These are phyloP conservation scores for Aspergillus nidulans DNA, from an alignment of 495 filamentous ascomycete genomes.

Conservation along the genomic window DNA sequence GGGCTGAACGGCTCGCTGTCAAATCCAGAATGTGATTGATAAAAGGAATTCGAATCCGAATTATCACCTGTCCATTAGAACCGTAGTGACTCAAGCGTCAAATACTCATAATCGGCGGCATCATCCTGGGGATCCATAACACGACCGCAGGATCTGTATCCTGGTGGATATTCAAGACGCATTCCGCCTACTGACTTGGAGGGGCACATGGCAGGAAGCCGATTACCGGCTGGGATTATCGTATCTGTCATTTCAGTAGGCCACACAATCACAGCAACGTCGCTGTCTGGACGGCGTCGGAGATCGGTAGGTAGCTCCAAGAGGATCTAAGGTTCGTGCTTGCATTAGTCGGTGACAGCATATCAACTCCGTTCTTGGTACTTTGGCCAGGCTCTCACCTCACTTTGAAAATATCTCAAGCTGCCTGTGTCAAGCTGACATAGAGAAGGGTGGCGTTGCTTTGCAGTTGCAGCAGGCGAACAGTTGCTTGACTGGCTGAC, in stretches of 20 bases:
- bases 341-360: conserved; percentile 1
- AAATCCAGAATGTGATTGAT: neutral
- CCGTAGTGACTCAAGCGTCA: neutral
- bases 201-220: neutral
- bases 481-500: neutral
- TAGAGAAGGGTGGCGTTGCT: neutral
- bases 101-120: neutral
- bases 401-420: neutral
- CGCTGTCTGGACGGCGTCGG: neutral
- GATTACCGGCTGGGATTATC: neutral
- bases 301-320: neutral
- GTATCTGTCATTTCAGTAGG: neutral
- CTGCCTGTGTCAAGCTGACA: neutral
- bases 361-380: neutral
- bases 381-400: neutral
- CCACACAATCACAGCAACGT: neutral
- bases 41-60: neutral
- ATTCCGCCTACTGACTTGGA: neutral
- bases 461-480: neutral
- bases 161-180: neutral
- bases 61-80: neutral
- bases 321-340: neutral
- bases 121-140: neutral
- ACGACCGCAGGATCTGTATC: conserved; percentile 3
- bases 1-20: neutral